Conservation (phyloP, 169 alveolate genomes). For the Eimeria brunetti region DNA sequence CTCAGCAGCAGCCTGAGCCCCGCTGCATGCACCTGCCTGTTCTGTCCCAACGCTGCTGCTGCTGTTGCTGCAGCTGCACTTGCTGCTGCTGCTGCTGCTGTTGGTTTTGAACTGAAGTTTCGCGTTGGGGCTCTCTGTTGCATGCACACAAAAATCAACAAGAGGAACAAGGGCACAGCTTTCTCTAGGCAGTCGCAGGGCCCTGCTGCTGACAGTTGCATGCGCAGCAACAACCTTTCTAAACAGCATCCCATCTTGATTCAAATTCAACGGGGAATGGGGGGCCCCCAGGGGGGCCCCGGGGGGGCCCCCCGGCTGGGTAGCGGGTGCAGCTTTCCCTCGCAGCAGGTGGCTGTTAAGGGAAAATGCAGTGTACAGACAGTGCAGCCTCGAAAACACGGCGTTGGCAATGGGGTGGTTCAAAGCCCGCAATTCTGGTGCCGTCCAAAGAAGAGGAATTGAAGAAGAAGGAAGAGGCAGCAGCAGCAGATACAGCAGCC, state of each 20-base stretch:
- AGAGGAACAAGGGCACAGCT: not conserved
- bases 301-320: too few relatives aligned
- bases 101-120: not conserved
- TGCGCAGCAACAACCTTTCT: not conserved
- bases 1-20: not conserved
- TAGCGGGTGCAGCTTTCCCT: too few relatives aligned
- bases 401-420: not conserved
- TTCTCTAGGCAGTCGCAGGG: not conserved
- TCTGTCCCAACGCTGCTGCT: too few relatives aligned
- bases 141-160: not conserved
- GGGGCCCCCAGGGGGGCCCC: too few relatives aligned
- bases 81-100: not conserved
- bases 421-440: conserved; percentile 7
- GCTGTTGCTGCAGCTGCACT: too few relatives aligned
- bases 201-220: not conserved
- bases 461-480: not conserved
- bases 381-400: not conserved
- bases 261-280: too few relatives aligned
- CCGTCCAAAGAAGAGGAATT: conserved; percentile 16
- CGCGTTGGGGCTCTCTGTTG: not conserved
- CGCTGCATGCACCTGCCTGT: too few relatives aligned
- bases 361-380: not conserved
- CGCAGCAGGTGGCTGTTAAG: not conserved
- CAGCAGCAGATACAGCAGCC: conserved; percentile 18
- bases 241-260: not conserved